Conservation (phyloP, 2,329 filamentous ascomycete species). For the Hypoxylon sp. region DNA sequence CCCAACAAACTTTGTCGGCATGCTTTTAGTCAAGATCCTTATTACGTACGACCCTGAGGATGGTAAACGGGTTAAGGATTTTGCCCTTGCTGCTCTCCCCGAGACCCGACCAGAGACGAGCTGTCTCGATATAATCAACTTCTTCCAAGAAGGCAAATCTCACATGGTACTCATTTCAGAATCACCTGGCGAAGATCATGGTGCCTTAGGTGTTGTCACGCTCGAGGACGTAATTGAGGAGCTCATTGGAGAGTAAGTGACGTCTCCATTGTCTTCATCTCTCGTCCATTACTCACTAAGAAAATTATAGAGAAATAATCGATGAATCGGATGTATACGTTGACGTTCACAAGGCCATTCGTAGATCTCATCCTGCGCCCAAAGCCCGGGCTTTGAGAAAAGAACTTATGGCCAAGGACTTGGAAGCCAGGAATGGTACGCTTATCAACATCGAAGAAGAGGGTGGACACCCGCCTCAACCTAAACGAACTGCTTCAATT, state of each 20-base stretch:
- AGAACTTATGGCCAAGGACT: slow-evolving; percentile 56
- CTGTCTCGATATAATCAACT: slow-evolving; percentile 98
- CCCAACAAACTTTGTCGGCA: slow-evolving; percentile 90
- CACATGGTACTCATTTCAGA: slow-evolving; percentile 98
- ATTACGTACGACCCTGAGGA: slow-evolving; percentile 99
- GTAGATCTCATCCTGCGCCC: slow-evolving; percentile 87
- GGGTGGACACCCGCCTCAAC: slow-evolving; percentile 50
- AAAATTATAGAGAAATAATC: slow-evolving; percentile 83
- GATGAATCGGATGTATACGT: slow-evolving; percentile 99
- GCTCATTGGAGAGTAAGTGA: slow-evolving; percentile 91
- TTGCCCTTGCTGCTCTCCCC: slow-evolving; percentile 91
- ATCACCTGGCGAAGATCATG: slow-evolving; percentile 87
- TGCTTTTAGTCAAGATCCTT: slow-evolving; percentile 98
- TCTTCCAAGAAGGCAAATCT: slow-evolving; percentile 99
- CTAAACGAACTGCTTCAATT: slow-evolving; percentile 55
- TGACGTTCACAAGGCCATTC: slow-evolving; percentile 97
- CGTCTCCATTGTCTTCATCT: neutral
- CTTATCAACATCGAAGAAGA: slow-evolving; percentile 62
- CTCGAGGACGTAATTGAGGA: slow-evolving; percentile 99
- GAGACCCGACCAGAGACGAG: slow-evolving; percentile 96
- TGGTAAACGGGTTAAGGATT: slow-evolving; percentile 86
- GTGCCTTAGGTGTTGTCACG: slow-evolving; percentile 93
- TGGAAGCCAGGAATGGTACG: slow-evolving; percentile 49
- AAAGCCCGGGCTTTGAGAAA: slow-evolving; percentile 71
- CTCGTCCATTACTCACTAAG: slow-evolving; percentile 32